These are phyloP conservation scores for Penicillium expansum DNA, from an alignment of 2,329 filamentous ascomycete genomes.

Conservation along the genomic window DNA sequence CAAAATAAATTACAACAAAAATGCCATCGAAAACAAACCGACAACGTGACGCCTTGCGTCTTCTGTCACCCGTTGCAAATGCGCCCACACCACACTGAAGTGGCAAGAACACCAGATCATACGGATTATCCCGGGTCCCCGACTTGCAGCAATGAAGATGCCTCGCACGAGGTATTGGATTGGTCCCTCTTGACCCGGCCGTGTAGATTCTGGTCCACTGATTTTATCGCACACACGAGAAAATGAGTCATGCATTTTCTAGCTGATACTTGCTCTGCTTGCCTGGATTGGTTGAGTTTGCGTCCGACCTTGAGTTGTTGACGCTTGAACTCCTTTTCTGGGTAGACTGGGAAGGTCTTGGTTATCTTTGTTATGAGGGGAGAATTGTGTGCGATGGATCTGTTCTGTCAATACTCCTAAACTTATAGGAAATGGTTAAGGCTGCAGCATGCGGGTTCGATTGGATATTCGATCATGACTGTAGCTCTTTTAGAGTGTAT, in stretches of 20 bases:
- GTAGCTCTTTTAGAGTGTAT: not conserved
- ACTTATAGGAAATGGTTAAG: slow-evolving; percentile 6
- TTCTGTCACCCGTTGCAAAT: slow-evolving; percentile 8
- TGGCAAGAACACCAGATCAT: slow-evolving; percentile 29
- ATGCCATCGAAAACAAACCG: slow-evolving; percentile 11
- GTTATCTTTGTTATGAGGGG: not conserved
- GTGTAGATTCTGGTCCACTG: slow-evolving; percentile 29
- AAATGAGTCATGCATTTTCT: slow-evolving; percentile 18
- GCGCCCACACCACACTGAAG: slow-evolving; percentile 17
- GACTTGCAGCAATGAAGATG: slow-evolving; percentile 47
- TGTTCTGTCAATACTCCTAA: slow-evolving; percentile 15
- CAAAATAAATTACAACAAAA: slow-evolving; percentile 17
- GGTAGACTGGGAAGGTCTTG: slow-evolving; percentile 3
- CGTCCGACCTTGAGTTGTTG: slow-evolving; percentile 25
- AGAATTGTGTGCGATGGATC: slow-evolving; percentile 10
- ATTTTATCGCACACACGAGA: slow-evolving; percentile 17
- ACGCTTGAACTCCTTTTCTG: slow-evolving; percentile 40
- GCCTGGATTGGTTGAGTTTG: slow-evolving; percentile 37
- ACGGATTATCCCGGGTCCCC: slow-evolving; percentile 32
- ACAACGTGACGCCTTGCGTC: slow-evolving; percentile 8
- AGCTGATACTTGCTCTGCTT: slow-evolving; percentile 2
- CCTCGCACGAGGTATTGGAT: slow-evolving; percentile 31
- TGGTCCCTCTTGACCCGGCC: slow-evolving; percentile 40
- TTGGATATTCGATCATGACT: slow-evolving; percentile 13
- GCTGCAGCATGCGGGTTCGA: slow-evolving; percentile 16